Conservation (phyloP, 164 flowering plant species). For the Berberis thunbergii region DNA sequence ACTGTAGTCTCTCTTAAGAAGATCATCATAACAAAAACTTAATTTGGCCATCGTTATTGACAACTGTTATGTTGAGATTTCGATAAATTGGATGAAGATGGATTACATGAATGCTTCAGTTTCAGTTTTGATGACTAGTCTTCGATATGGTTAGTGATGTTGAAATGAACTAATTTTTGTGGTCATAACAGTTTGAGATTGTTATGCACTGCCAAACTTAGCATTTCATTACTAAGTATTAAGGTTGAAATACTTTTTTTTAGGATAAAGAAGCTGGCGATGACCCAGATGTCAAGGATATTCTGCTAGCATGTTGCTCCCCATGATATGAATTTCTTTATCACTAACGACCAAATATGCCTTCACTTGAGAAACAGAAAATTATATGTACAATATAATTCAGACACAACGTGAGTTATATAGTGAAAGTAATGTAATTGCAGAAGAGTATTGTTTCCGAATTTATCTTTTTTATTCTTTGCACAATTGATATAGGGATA, state of each 20-base stretch:
- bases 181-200: neutral
- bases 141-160: neutral
- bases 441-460: no score
- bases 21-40: no score
- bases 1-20: no score
- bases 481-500: no score
- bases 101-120: neutral
- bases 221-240: neutral
- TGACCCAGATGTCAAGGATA: constrained; percentile 74
- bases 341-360: no score
- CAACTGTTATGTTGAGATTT: no score
- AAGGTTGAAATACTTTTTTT: neutral
- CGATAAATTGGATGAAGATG: no score
- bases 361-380: neutral
- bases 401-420: no score
- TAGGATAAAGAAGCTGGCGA: constrained; percentile 97
- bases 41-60: no score
- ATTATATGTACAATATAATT: neutral
- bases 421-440: no score
- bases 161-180: neutral
- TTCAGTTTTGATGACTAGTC: neutral
- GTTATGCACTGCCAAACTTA: neutral
- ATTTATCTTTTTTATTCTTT: no score
- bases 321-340: neutral
- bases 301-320: constrained; percentile 67